Conservation (phyloP, 2,329 filamentous ascomycete genomes). For the Lachnellula subtilissima region DNA sequence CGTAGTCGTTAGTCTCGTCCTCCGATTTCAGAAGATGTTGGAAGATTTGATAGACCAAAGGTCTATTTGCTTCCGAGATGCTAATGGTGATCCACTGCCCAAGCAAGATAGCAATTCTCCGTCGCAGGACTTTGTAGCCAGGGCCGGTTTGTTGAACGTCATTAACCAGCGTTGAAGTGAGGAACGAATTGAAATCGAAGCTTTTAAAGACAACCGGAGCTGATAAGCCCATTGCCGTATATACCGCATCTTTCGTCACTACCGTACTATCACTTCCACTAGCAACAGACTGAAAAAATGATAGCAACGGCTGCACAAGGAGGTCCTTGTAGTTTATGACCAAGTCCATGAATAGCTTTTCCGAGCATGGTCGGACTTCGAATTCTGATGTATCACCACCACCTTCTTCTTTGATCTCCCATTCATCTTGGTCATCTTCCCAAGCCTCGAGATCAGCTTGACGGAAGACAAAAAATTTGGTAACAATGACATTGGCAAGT, state of each 20-base stretch:
- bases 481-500: constrained; percentile 80
- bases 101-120: constrained; percentile 82
- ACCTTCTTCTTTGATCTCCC: constrained; percentile 86
- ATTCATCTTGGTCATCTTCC: constrained; percentile 92
- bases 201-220: constrained; percentile 68
- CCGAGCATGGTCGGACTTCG: constrained; percentile 87
- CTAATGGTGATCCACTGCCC: constrained; percentile 86
- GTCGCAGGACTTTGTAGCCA: constrained; percentile 74
- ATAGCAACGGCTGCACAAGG: constrained; percentile 71
- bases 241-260: constrained; percentile 86
- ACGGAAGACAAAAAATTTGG: constrained; percentile 82
- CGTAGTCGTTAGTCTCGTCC: constrained; percentile 79
- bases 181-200: constrained; percentile 79
- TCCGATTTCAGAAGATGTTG: constrained; percentile 74
- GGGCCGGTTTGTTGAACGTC: constrained; percentile 65
- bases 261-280: constrained; percentile 59
- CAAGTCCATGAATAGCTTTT: constrained; percentile 89
- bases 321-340: constrained; percentile 83
- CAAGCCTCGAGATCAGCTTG: constrained; percentile 82
- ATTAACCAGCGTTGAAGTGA: constrained; percentile 67
- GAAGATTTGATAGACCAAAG: constrained; percentile 82
- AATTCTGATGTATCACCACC: constrained; percentile 86
- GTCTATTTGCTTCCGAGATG: constrained; percentile 61
- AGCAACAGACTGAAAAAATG: constrained; percentile 76
- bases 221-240: constrained; percentile 85